Percentiles rank a stretch among this genome's conserved stretches.
These are phyloP conservation scores for Cordia subcordata DNA, from an alignment of 257 asterid genomes.

Conservation along the genomic window DNA sequence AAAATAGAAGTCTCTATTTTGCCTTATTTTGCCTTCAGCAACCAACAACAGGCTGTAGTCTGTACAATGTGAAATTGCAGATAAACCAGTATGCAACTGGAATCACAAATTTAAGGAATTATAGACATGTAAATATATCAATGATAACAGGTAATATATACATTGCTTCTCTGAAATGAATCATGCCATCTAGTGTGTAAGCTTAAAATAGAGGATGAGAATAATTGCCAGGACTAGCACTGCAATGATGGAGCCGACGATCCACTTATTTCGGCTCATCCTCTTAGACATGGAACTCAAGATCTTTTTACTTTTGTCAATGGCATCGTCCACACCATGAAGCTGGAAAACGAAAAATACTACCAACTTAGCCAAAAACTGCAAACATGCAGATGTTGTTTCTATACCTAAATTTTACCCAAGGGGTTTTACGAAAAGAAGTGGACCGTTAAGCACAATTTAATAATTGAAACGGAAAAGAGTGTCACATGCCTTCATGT, in stretches of 20 bases:
- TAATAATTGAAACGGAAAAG: slow-evolving; percentile 4
- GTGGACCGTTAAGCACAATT: too few relatives aligned
- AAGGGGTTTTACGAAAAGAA: too few relatives aligned
- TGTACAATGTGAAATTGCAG: not conserved
- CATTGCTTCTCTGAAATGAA: not conserved
- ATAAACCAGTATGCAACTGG: too few relatives aligned
- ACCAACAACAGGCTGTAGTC: not conserved
- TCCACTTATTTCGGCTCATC: slow-evolving; percentile 84
- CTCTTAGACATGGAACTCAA: slow-evolving; percentile 81
- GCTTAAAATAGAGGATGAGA: slow-evolving; percentile 69
- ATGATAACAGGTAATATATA: too few relatives aligned
- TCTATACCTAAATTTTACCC: too few relatives aligned
- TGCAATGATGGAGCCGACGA: slow-evolving; percentile 63
- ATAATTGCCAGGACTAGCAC: slow-evolving; percentile 73
- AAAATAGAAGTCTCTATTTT: too few relatives aligned
- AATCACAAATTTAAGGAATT: too few relatives aligned
- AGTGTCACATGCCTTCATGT: slow-evolving; percentile 50
- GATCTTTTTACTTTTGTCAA: slow-evolving; percentile 82
- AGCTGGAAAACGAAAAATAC: slow-evolving; percentile 49
- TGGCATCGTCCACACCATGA: slow-evolving; percentile 86
- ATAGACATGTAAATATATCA: too few relatives aligned
- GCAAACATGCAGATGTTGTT: too few relatives aligned
- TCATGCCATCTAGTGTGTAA: slow-evolving; percentile 26
- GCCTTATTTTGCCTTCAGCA: not conserved
- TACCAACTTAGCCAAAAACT: too few relatives aligned